A percentile compares a stretch with the other conserved stretches of the same genome.
Evolutionary conservation across 176 grass and related monocot genomes (phyloP).

Genomic region (Melocanna baccifera): DNA sequence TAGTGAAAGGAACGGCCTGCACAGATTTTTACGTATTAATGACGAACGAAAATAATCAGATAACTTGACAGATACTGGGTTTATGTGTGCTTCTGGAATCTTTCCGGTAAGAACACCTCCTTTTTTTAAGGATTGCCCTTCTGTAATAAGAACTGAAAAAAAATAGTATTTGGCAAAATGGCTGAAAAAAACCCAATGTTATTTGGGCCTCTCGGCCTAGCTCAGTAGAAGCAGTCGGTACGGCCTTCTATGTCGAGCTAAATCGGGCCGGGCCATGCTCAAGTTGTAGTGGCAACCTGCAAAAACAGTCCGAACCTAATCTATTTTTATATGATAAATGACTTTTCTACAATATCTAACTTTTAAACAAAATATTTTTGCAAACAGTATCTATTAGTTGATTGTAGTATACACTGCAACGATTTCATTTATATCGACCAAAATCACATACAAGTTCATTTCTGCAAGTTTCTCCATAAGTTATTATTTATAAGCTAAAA

Average conservation of each 20-base stretch:
- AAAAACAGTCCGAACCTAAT: background rate
- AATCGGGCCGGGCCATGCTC: background rate
- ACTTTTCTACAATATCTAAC: too few species aligned
- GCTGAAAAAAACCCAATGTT: background rate
- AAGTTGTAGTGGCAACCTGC: background rate
- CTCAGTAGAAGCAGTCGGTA: background rate
- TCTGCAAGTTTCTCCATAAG: too few species aligned
- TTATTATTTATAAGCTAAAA: too few species aligned
- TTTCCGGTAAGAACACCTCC: background rate
- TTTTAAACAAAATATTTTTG: too few species aligned
- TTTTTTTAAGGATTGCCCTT: background rate
- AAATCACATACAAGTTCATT: too few species aligned
- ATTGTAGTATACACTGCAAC: too few species aligned
- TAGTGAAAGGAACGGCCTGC: background rate
- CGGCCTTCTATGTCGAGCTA: background rate
- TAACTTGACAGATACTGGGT: background rate
- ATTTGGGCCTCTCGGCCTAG: background rate
- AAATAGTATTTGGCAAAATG: background rate
- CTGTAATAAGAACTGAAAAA: background rate
- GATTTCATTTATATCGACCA: too few species aligned
- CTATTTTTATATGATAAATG: too few species aligned
- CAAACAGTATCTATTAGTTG: too few species aligned
- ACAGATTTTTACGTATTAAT: background rate
- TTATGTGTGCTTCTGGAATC: background rate
- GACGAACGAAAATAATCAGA: background rate